phyloP scores from a whole-genome alignment of 2,329 filamentous ascomycete species.

The Periglandula ipomoeae region DNA sequence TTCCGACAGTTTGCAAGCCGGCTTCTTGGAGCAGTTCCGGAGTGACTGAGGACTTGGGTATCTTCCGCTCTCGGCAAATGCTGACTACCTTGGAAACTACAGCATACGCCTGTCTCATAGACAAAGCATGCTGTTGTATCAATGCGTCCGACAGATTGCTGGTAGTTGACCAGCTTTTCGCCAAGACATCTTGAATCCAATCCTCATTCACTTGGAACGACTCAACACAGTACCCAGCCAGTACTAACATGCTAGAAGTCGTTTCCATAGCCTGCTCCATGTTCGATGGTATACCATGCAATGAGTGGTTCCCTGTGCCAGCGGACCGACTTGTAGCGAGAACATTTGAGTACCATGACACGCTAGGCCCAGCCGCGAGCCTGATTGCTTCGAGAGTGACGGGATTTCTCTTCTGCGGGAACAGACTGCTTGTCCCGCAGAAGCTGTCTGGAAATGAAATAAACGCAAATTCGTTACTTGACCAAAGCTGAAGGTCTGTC shows the following conservation, averaged over 20 bases:
- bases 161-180: not conserved
- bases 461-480: not conserved
- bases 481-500: conserved; percentile 1
- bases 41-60: not conserved
- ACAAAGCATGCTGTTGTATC: not conserved
- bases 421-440: not conserved
- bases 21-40: not conserved
- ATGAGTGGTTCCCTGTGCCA: not conserved
- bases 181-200: not conserved
- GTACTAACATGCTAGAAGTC: not conserved
- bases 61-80: not conserved
- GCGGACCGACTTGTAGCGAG: not conserved
- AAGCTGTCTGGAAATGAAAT: not conserved
- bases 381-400: not conserved
- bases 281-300: not conserved
- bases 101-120: not conserved
- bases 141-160: not conserved
- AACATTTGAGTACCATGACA: not conserved
- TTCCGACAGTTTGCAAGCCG: not conserved
- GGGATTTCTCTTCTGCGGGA: not conserved
- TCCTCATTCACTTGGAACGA: not conserved
- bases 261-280: not conserved
- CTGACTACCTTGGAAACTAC: not conserved
- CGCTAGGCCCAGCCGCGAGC: not conserved
- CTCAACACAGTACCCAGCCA: not conserved